Conservation (phyloP, 2,329 filamentous ascomycete genomes). For the Cladosporium cucumerinum region DNA sequence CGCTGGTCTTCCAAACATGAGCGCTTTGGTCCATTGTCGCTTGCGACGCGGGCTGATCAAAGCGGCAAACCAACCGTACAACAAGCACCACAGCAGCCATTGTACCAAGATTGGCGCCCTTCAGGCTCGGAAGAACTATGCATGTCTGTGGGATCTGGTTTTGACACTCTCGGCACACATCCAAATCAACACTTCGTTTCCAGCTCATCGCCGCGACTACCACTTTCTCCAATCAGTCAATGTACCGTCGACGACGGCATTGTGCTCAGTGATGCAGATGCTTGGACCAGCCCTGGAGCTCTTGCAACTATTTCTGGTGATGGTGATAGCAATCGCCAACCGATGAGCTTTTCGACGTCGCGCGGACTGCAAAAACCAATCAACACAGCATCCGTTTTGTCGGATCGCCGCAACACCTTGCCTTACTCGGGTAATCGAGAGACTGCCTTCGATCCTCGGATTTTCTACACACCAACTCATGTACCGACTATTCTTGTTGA, state of each 20-base stretch:
- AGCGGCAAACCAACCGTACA: neutral
- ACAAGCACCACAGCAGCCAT: neutral
- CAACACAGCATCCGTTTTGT: neutral
- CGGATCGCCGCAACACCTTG: too few relatives aligned
- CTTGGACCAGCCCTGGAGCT: neutral
- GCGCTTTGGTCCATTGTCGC: slow-evolving; percentile 1
- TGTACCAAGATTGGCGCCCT: neutral
- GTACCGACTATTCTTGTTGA: slow-evolving; percentile 18
- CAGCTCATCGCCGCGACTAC: neutral
- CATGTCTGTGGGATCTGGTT: neutral
- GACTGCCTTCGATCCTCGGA: neutral
- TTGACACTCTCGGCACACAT: neutral
- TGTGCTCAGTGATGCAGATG: neutral
- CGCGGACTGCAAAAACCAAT: neutral
- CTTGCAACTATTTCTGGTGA: neutral
- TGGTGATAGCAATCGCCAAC: neutral
- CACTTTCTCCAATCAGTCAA: neutral
- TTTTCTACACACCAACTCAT: neutral
- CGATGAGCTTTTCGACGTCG: neutral
- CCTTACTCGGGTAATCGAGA: neutral
- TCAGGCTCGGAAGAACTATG: neutral
- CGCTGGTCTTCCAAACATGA: slow-evolving; percentile 18
- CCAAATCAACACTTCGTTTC: neutral
- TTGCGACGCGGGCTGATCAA: neutral
- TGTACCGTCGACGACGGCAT: neutral